Evolutionary conservation across 176 grass and related monocot species (phyloP).

Genomic region (Carex cristatella): DNA sequence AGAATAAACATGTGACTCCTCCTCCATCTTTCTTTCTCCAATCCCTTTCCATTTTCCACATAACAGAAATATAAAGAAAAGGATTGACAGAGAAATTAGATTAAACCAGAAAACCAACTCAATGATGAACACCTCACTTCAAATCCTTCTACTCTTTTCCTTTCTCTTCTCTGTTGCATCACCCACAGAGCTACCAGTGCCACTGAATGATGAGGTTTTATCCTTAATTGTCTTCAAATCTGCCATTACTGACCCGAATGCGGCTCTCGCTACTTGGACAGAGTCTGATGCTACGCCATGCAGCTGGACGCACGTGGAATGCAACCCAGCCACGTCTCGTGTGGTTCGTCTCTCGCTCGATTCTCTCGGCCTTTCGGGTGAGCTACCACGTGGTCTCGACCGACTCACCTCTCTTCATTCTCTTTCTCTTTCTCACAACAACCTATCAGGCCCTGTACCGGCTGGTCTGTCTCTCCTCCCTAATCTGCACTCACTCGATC

Average conservation of each 20-base stretch:
- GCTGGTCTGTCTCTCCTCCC: constrained; percentile 56
- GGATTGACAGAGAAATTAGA: background rate
- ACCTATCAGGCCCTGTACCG: constrained; percentile 61
- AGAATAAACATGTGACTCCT: constrained; percentile 6
- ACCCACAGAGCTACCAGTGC: constrained; percentile 35
- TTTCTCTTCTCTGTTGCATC: background rate
- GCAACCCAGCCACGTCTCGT: constrained; percentile 70
- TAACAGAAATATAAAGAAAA: constrained; percentile 8
- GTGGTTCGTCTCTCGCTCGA: constrained; percentile 59
- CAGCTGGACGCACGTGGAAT: constrained; percentile 67
- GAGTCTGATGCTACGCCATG: constrained; percentile 74
- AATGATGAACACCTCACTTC: constrained; percentile 16
- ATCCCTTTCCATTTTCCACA: background rate
- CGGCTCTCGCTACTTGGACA: constrained; percentile 58
- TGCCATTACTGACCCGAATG: constrained; percentile 42
- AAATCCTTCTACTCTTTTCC: constrained; percentile 9
- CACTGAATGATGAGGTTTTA: constrained; percentile 85
- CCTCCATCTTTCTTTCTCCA: constrained; percentile 2
- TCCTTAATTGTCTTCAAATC: constrained; percentile 75
- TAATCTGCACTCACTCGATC: constrained; percentile 61
- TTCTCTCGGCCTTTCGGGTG: constrained; percentile 61
- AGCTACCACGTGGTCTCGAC: constrained; percentile 69
- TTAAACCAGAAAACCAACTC: background rate
- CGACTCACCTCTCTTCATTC: constrained; percentile 56
- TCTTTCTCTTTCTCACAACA: constrained; percentile 63